A percentile compares a stretch with the other conserved stretches of the same genome.
Conservation (phyloP, 140 eudicot species). For the Stevia rebaudiana region DNA sequence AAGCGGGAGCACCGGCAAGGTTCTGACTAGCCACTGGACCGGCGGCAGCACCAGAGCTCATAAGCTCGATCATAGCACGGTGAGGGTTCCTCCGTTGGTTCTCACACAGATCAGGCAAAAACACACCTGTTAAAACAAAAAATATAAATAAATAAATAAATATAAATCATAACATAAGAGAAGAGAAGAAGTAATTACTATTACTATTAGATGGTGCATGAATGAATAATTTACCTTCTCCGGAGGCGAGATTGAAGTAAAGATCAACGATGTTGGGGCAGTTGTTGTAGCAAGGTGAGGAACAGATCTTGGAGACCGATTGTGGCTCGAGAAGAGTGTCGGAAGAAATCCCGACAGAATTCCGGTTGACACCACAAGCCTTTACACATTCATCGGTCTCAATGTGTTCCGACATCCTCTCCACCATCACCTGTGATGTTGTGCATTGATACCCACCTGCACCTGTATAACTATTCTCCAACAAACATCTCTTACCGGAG, state of each 20-base stretch:
- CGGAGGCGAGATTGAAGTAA: conserved; percentile 81
- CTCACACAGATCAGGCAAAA: conserved; percentile 61
- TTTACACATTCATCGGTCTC: conserved; percentile 75
- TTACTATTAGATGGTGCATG: too few relatives aligned
- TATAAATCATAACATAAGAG: neutral
- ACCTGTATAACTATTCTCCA: conserved; percentile 45
- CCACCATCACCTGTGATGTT: conserved; percentile 78
- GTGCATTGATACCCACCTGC: conserved; percentile 46
- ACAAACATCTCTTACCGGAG: conserved; percentile 75
- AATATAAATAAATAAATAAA: neutral
- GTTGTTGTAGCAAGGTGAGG: conserved; percentile 61
- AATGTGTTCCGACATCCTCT: conserved; percentile 58
- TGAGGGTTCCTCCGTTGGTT: conserved; percentile 55
- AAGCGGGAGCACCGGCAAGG: conserved; percentile 35
- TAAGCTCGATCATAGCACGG: conserved; percentile 71
- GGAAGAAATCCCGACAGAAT: conserved; percentile 64
- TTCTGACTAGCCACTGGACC: conserved; percentile 37
- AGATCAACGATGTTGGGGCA: conserved; percentile 91
- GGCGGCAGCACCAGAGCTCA: conserved; percentile 70
- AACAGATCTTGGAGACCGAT: conserved; percentile 59
- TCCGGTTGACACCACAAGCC: conserved; percentile 73
- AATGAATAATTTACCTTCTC: conserved; percentile 48
- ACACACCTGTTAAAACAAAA: conserved; percentile 42
- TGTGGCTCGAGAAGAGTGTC: conserved; percentile 61
- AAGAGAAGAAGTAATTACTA: neutral